Base-by-base conservation (phyloP, 2,329 filamentous ascomycete species). In the Rhynchosporium secalis region DNA sequence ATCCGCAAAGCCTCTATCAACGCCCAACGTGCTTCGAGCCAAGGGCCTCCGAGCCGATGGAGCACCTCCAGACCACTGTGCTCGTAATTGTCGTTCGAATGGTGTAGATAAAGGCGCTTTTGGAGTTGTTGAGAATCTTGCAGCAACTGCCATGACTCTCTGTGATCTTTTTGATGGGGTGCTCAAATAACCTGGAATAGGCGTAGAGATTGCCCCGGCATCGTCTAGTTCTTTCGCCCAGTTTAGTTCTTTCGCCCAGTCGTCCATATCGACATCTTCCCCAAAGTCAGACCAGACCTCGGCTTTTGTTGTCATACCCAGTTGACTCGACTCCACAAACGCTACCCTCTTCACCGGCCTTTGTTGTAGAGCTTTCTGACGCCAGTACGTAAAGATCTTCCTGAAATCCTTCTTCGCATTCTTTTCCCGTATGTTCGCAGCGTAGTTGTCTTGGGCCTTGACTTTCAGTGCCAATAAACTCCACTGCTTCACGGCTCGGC, bases 111-210 rank as follows among this genome's bases (percentile, higher is more conserved):
- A 70, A 13, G 78, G 77, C 15, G 73, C 77, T 59, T 74, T 73
- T 3, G 78, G 78, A 4, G 78, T 80, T 3, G 78, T 80, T 8
- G 79, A 73, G 52, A 75, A 69, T 36, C 74, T 75, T 6, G 74
- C 73, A 4, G 76, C 73, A 36, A 76, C 72, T 6, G 76, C 72
- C 56, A 76, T 72, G 3, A 80, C 77, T 52, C 70, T 67, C 51
- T 70, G 68, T 2, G 78, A 80, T 75, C 78, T 77, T 56, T 78
- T 78, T n/a, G 78, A 81, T 2, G 79, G 79, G 7, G 79, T 81
- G 54, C 77, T 76, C 20, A 71, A 60, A 56, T 71, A 71, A 12
- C 66, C 70, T 29, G 68, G 69, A 52, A 69, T 64, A 28, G 68
- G 66, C 20, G 70, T 69, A n/a, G 65, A 65, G 2, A 57, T 41